Base-by-base conservation (phyloP, 2,329 filamentous ascomycete genomes). In the Claviceps purpurea region DNA sequence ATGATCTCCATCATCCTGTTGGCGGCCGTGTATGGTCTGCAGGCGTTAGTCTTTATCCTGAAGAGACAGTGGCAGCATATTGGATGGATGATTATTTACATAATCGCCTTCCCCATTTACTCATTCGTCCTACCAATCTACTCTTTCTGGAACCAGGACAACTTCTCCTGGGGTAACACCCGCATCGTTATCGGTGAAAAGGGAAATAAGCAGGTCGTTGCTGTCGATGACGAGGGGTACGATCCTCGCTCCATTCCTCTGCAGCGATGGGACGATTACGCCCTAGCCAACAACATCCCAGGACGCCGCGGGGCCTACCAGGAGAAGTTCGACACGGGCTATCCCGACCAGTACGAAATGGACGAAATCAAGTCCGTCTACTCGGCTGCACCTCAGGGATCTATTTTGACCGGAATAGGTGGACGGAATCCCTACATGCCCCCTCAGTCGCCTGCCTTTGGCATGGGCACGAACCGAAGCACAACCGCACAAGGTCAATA, bases 91-190 rank as follows among this genome's bases (percentile, higher is more conserved):
- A 85, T 98, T 58, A 97, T 98, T 65, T 98, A 98, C 71, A 78
- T 98, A 56, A 60, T 94, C n/a, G 93, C 93, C 2, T 96, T 87
- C 73, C 93, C 93, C 0, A 86, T 98, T 60, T 96, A 91, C 73
- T 93, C 85, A 4, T 87, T 98, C 61, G 65, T 94, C 56, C 78
- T 98, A 13, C 93, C 93, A 0, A 73, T 98, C 57, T 98, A 97
- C 73, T 95, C 91, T 0, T 98, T 98, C 84, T 98, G 93, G 93
- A 95, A 96, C 70, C 90, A 96, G 68, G 93, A 98, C 70, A 91
- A 98, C 71, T 98, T 98, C 76, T 84, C 84, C 2, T 98, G 93
- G 93, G 93, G 93, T 77, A 97, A 93, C 72, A 98, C 93, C 1
- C 89, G 93, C 79, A 82, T 98, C 58, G 93, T 98, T 59, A 87